A percentile compares a stretch with the other conserved stretches of the same genome.
These are phyloP conservation scores for Hordeum pubiflorum DNA, from an alignment of 202 grass and related monocot genomes.

Conservation along the genomic window DNA sequence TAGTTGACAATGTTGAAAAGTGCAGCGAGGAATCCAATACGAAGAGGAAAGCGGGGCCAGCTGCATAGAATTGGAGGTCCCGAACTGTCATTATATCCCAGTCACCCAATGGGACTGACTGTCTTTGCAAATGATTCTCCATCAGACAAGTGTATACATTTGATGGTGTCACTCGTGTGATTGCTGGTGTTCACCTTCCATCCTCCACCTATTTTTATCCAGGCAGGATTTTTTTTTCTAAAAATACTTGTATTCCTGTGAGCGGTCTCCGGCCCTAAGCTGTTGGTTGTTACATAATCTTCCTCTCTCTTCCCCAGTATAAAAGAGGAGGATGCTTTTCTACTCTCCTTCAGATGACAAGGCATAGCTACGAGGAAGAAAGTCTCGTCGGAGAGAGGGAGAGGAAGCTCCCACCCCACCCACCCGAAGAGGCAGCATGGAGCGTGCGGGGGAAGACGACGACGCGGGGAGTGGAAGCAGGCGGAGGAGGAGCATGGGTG, in stretches of 20 bases:
- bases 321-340: slow-evolving; percentile 22
- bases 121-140: slow-evolving; percentile 13
- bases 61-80: slow-evolving; percentile 2
- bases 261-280: slow-evolving; percentile 8
- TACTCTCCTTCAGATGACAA: slow-evolving; percentile 16
- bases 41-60: slow-evolving; percentile 21
- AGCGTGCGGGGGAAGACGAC: slow-evolving; percentile 24
- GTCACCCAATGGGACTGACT: slow-evolving; percentile 8
- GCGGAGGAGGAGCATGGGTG: slow-evolving; percentile 10
- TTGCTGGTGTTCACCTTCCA: slow-evolving; percentile 28
- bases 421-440: slow-evolving; percentile 23
- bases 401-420: neutral
- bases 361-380: neutral
- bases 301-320: neutral
- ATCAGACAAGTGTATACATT: neutral
- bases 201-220: slow-evolving; percentile 22
- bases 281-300: neutral
- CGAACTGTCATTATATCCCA: slow-evolving; percentile 19
- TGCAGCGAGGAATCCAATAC: slow-evolving; percentile 18
- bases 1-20: slow-evolving; percentile 13
- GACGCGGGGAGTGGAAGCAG: slow-evolving; percentile 11
- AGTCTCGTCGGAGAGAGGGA: neutral
- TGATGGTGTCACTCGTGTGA: slow-evolving; percentile 14
- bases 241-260: neutral
- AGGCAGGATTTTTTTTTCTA: neutral